A percentile compares a stretch with the other conserved stretches of the same genome.
phyloP scores from a whole-genome alignment of 192 early-diverging fungal species.

The Funneliformis mosseae region DNA sequence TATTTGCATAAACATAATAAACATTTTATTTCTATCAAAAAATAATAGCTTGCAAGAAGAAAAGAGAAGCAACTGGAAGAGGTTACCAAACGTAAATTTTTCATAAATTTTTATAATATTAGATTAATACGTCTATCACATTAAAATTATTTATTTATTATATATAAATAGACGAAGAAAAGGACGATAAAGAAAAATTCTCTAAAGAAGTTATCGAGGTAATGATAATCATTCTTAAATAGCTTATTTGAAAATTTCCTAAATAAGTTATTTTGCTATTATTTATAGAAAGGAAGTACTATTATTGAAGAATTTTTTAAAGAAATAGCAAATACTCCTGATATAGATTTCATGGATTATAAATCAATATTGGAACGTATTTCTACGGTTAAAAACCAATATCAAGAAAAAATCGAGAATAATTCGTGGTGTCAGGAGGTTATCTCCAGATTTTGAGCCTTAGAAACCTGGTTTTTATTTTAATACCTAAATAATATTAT shows the following conservation, averaged over 20 bases:
- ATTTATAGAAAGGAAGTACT: conserved; percentile 38
- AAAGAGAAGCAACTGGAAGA: conserved; percentile 90
- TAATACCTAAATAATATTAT: neutral
- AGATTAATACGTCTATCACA: neutral
- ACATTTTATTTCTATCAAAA: neutral
- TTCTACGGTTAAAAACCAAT: conserved; percentile 55
- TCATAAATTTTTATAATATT: neutral
- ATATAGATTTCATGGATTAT: conserved; percentile 43
- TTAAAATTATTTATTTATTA: conserved; percentile 5
- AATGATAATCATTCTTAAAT: conserved; percentile 27
- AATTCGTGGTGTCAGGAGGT: conserved; percentile 68
- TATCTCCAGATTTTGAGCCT: conserved; percentile 37
- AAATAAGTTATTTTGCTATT: neutral
- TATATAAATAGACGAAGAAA: conserved; percentile 40
- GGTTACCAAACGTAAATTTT: conserved; percentile 47
- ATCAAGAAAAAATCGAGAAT: conserved; percentile 54
- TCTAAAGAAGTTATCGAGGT: conserved; percentile 51
- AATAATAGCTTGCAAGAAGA: conserved; percentile 68
- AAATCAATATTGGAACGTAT: conserved; percentile 45
- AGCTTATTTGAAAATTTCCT: neutral
- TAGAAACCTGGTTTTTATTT: neutral
- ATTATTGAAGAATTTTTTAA: conserved; percentile 34
- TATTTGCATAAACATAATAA: neutral
- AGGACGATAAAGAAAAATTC: conserved; percentile 37
- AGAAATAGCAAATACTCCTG: conserved; percentile 56